These are phyloP conservation scores for Kuraishia capsulata DNA, from an alignment of 805 yeast species.

Conservation along the genomic window DNA sequence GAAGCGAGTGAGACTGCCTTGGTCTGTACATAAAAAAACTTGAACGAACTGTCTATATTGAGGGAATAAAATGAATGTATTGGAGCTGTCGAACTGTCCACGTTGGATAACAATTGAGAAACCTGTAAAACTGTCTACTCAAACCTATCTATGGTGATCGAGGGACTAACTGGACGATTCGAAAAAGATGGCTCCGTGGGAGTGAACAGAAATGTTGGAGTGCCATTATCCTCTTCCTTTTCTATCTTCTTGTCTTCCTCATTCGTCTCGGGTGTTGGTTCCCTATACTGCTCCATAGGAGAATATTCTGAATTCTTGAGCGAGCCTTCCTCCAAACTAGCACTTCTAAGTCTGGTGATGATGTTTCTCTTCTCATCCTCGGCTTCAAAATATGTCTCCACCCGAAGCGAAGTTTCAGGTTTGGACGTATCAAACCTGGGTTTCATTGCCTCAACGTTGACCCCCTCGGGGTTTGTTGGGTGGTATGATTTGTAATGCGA, in stretches of 20 bases:
- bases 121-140: too few relatives aligned
- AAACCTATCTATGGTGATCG: background rate
- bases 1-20: constrained; percentile 2
- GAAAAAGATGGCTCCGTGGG: background rate
- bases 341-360: background rate
- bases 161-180: background rate
- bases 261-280: constrained; percentile 1
- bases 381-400: background rate
- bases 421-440: background rate
- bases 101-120: too few relatives aligned
- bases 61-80: background rate
- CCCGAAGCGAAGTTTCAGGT: background rate
- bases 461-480: background rate
- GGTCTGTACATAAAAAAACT: constrained; percentile 2
- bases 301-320: background rate
- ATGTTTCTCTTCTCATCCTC: background rate
- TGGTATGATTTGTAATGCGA: background rate
- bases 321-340: background rate
- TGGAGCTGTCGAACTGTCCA: too few relatives aligned
- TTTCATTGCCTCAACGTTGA: background rate
- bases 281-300: background rate
- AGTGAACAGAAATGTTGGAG: background rate
- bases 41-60: background rate
- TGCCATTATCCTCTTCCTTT: background rate
- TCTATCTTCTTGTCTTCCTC: background rate